A percentile compares a stretch with the other conserved stretches of the same genome.
phyloP scores from a whole-genome alignment of 2,329 filamentous ascomycete species.

The Alternaria atra region DNA sequence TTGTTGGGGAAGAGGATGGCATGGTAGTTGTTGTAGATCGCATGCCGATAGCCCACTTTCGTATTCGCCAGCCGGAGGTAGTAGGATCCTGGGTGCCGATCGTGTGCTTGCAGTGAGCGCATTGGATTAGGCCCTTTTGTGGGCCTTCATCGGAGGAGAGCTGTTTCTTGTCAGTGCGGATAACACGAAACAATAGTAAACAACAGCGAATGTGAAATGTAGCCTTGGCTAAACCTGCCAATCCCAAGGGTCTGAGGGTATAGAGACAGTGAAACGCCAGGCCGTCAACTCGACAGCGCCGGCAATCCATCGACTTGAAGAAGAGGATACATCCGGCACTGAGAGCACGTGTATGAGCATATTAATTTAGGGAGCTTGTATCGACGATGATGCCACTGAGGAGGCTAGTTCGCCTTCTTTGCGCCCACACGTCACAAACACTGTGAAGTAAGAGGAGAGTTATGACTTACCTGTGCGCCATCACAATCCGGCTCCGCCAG shows the following conservation, averaged over 20 bases:
- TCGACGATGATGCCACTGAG: conserved; percentile 62
- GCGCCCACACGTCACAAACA: conserved; percentile 51
- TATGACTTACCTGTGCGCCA: conserved; percentile 54
- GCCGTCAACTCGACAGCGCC: conserved; percentile 38
- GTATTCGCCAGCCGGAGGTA: conserved; percentile 59
- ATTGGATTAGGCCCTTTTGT: conserved; percentile 36
- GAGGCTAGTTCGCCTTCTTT: conserved; percentile 65
- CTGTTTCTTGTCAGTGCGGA: conserved; percentile 23
- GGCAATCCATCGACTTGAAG: conserved; percentile 40
- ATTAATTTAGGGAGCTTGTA: conserved; percentile 66
- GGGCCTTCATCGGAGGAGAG: conserved; percentile 11
- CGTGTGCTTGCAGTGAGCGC: conserved; percentile 50
- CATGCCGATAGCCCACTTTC: conserved; percentile 59
- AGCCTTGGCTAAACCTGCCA: conserved; percentile 45
- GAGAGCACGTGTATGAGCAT: conserved; percentile 38
- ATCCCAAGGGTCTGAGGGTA: conserved; percentile 42
- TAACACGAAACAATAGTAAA: neutral
- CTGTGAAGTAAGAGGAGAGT: neutral
- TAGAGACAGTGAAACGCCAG: conserved; percentile 46
- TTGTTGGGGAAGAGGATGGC: conserved; percentile 17
- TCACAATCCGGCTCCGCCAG: conserved; percentile 73
- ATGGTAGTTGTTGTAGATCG: conserved; percentile 7
- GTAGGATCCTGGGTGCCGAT: conserved; percentile 54
- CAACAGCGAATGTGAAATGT: conserved; percentile 30
- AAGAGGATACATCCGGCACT: conserved; percentile 39